These are phyloP conservation scores for Geranium incanum DNA, from an alignment of 441 rosid species.

Conservation along the genomic window DNA sequence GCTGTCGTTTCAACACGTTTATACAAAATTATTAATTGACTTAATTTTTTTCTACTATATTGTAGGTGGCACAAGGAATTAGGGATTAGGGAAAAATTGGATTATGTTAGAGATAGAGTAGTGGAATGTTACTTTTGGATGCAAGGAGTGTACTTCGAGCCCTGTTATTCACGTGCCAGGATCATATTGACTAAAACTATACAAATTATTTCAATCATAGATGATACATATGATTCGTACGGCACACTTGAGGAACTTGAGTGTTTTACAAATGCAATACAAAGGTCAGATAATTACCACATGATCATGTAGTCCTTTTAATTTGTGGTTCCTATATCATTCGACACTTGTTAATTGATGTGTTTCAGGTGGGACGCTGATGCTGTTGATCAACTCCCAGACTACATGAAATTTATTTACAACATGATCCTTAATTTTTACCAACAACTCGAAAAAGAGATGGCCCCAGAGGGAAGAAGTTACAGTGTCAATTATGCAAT, in stretches of 20 bases:
- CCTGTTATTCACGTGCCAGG: slow-evolving; percentile 16
- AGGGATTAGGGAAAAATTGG: slow-evolving; percentile 12
- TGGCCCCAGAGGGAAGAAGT: slow-evolving; percentile 12
- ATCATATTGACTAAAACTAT: slow-evolving; percentile 14
- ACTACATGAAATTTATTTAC: slow-evolving; percentile 27
- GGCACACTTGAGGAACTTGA: slow-evolving; percentile 22
- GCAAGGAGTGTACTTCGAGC: slow-evolving; percentile 26
- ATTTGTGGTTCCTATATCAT: not conserved
- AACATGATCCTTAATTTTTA: slow-evolving; percentile 15
- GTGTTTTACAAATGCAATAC: slow-evolving; percentile 18
- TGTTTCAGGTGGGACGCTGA: slow-evolving; percentile 32
- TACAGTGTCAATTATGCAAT: slow-evolving; percentile 4
- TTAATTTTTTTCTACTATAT: no score
- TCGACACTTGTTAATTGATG: not conserved
- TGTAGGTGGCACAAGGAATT: slow-evolving; percentile 27
- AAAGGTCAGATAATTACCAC: slow-evolving; percentile 17
- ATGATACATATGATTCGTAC: slow-evolving; percentile 23
- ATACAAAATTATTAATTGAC: not conserved
- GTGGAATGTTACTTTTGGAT: slow-evolving; percentile 27
- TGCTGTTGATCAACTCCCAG: slow-evolving; percentile 23
- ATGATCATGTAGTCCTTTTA: no score
- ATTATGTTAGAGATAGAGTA: slow-evolving; percentile 22
- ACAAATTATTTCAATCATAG: not conserved
- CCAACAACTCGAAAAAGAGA: slow-evolving; percentile 18
- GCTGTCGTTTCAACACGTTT: no score